Conservation (phyloP, 345 rosid genomes). For the Mercurialis annua region DNA sequence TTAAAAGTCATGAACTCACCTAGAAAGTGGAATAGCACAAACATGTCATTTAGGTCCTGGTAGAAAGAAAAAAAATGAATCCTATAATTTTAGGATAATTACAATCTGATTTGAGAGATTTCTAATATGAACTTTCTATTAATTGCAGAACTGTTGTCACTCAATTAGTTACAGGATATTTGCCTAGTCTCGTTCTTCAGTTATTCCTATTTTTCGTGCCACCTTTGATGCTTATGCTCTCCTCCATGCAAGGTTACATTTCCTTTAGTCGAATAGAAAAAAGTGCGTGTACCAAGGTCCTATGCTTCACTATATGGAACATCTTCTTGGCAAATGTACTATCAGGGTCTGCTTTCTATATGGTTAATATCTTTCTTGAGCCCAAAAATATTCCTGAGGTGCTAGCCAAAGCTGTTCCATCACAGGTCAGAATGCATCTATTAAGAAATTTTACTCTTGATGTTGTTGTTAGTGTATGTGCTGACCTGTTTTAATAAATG, state of each 20-base stretch:
- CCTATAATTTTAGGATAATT: not conserved
- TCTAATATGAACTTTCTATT: conserved; percentile 18
- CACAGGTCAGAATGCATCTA: conserved; percentile 52
- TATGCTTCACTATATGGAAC: conserved; percentile 80
- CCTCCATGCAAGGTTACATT: conserved; percentile 75
- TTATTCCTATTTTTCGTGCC: conserved; percentile 59
- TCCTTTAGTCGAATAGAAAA: conserved; percentile 66
- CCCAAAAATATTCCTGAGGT: conserved; percentile 68
- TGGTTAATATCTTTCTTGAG: conserved; percentile 58
- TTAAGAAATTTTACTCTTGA: not conserved
- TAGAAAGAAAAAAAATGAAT: not conserved
- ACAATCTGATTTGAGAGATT: not conserved
- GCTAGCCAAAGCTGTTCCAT: conserved; percentile 81
- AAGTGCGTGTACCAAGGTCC: conserved; percentile 72
- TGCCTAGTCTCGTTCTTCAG: conserved; percentile 80
- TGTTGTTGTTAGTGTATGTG: not conserved
- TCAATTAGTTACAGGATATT: conserved; percentile 82
- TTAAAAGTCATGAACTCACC: conserved; percentile 2
- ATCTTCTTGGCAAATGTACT: conserved; percentile 77
- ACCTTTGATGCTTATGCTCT: conserved; percentile 63
- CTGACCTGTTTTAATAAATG: not conserved
- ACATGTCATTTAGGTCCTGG: not conserved
- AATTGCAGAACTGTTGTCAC: conserved; percentile 62
- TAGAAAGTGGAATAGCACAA: not conserved
- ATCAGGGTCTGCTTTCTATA: conserved; percentile 77